Base-by-base conservation (phyloP, 371 early-diverging fungal species). In the Encephalitozoon intestinalis region DNA sequence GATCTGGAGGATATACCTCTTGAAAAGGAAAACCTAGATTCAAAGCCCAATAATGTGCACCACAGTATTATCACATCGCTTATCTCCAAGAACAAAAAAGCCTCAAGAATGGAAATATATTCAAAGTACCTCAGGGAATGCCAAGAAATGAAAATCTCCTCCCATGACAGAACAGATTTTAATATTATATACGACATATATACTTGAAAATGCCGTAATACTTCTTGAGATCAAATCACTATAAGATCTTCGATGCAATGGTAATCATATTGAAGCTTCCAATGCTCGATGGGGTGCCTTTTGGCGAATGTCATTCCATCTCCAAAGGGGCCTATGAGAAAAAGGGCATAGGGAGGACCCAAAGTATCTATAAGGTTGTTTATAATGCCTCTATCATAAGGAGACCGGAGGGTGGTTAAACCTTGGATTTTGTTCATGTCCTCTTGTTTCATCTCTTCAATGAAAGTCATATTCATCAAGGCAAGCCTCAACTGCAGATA, bases 171-270 rank as follows among this genome's bases (percentile, higher is more conserved):
- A 58, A 26, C 25, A 30, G 77, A 77, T 37, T 77, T 77, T 63
- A 54, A 40, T 25, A 77, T 67, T 25, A 63, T 77, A 23, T 77
- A 44, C 44, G 77, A 77, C 26, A 58, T 58, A 28, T 58, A 58
- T 18, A 21, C 30, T 15, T 58, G 34, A 58, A 7, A 34, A 28
- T 34, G n/a, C 11, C 15, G 2, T 21, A 5, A 12, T 58, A 21
- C 6, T 28, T 58, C 11, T 34, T 58, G 28, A 12, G 34, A 1
- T 31, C 11, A 31, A n/a, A 31, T 58, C 3, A 28, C 28, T 21
- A 58, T 28, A 9, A 58, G 30, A 28, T 58, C 30, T 15, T 58
- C 30, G 4, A 58, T 37, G 15, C 37, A 58, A 18, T 31, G 37
- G 12, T 58, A 30, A 34, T 58, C 21, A 18, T 46, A 46, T 18